These are phyloP conservation scores for Halophytophthora batemanensis DNA, from an alignment of 352 stramenopile species.

Conservation along the genomic window DNA sequence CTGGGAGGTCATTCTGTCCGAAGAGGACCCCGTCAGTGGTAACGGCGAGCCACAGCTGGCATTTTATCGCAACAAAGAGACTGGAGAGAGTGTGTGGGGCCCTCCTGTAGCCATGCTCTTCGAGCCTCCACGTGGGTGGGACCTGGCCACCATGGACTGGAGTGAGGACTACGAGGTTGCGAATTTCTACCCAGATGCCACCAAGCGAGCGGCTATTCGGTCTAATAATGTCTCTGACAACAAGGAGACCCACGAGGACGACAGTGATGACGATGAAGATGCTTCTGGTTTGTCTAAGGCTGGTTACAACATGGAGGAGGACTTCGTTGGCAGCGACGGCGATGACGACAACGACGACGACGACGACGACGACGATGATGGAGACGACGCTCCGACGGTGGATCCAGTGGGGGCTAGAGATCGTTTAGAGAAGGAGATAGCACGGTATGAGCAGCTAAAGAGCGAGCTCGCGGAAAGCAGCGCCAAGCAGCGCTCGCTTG, in stretches of 20 bases:
- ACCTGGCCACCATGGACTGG: slow-evolving; percentile 55
- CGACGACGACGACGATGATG: slow-evolving; percentile 21
- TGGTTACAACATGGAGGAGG: too few relatives aligned
- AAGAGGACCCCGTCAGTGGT: slow-evolving; percentile 4
- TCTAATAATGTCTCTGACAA: slow-evolving; percentile 1
- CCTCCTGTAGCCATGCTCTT: slow-evolving; percentile 52
- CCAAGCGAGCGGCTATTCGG: background rate
- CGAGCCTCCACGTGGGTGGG: slow-evolving; percentile 53
- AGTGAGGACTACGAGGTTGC: slow-evolving; percentile 43
- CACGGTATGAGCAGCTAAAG: slow-evolving; percentile 26
- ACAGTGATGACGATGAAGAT: slow-evolving; percentile 6
- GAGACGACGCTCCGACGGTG: slow-evolving; percentile 16
- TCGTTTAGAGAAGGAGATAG: slow-evolving; percentile 39
- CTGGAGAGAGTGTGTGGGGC: slow-evolving; percentile 57
- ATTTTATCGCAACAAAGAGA: slow-evolving; percentile 60
- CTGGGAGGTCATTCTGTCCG: slow-evolving; percentile 47
- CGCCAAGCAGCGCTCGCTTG: slow-evolving; percentile 40
- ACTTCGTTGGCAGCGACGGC: background rate
- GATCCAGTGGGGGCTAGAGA: slow-evolving; percentile 47
- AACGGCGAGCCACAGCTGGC: slow-evolving; percentile 21
- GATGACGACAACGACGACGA: slow-evolving; percentile 8
- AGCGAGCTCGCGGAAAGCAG: slow-evolving; percentile 30
- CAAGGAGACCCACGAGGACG: slow-evolving; percentile 4
- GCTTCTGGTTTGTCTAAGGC: too few relatives aligned
- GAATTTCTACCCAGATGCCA: slow-evolving; percentile 35